Evolutionary conservation across 2,329 filamentous ascomycete species (phyloP).

Genomic region (Elsinoe perseae): DNA sequence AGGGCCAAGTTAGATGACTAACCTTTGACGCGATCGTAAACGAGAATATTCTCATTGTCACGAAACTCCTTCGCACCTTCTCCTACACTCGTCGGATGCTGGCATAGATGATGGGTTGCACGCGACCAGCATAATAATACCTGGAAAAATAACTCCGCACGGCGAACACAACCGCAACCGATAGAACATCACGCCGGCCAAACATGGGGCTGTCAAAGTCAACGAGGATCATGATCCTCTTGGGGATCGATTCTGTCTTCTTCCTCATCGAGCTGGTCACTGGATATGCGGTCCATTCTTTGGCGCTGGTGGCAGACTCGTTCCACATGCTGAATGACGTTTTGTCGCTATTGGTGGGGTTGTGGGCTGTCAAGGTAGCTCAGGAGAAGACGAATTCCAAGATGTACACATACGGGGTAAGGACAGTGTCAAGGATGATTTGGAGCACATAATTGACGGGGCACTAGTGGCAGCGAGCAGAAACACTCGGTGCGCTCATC

Average conservation of each 20-base stretch:
- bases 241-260: conserved; percentile 81
- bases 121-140: background rate
- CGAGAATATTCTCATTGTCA: background rate
- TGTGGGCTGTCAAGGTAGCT: conserved; percentile 91
- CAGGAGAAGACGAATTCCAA: conserved; percentile 73
- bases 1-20: background rate
- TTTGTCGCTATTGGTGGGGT: conserved; percentile 79
- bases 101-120: background rate
- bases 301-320: conserved; percentile 90
- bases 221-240: conserved; percentile 83
- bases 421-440: conserved; percentile 28
- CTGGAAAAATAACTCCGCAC: background rate
- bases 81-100: background rate
- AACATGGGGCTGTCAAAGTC: conserved; percentile 85
- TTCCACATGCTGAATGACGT: conserved; percentile 99
- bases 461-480: conserved; percentile 81
- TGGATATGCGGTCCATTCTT: conserved; percentile 79
- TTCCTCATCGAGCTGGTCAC: conserved; percentile 82
- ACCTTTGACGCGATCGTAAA: conserved; percentile 5
- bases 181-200: background rate
- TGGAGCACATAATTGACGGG: conserved; percentile 20
- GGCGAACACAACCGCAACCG: background rate
- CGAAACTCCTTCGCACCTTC: background rate
- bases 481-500: conserved; percentile 91
- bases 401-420: conserved; percentile 87